phyloP scores from a whole-genome alignment of 2,329 filamentous ascomycete species.

The Lachnum nothofagi region DNA sequence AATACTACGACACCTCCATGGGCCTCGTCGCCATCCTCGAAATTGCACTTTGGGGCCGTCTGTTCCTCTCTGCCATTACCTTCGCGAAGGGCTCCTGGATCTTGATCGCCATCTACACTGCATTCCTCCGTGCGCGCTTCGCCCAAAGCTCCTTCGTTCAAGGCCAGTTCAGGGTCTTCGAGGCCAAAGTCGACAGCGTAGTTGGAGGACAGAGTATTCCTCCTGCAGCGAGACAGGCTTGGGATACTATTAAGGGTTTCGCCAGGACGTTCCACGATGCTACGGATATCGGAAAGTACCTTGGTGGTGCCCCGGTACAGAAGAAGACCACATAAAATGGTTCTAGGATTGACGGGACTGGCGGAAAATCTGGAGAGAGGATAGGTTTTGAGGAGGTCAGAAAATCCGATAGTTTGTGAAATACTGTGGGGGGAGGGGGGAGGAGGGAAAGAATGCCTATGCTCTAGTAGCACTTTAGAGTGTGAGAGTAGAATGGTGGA shows the following conservation, averaged over 20 bases:
- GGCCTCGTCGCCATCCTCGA: slow-evolving; percentile 84
- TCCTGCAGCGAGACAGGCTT: slow-evolving; percentile 70
- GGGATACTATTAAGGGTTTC: slow-evolving; percentile 71
- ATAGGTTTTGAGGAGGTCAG: too few species aligned
- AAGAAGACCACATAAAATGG: slow-evolving; percentile 49
- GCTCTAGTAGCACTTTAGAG: too few species aligned
- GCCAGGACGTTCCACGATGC: slow-evolving; percentile 70
- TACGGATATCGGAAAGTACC: slow-evolving; percentile 74
- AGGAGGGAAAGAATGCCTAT: too few species aligned
- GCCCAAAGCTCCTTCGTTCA: slow-evolving; percentile 92
- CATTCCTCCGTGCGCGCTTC: slow-evolving; percentile 86
- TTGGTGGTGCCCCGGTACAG: slow-evolving; percentile 50
- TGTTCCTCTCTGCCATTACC: slow-evolving; percentile 73
- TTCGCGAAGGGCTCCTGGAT: slow-evolving; percentile 93
- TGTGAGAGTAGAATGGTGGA: background rate
- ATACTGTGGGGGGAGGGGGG: too few species aligned
- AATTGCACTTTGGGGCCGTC: slow-evolving; percentile 78
- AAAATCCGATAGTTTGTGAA: too few species aligned
- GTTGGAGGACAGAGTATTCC: slow-evolving; percentile 83
- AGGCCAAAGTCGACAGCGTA: slow-evolving; percentile 71
- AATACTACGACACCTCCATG: slow-evolving; percentile 97
- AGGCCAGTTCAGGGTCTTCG: slow-evolving; percentile 66
- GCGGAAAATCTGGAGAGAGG: background rate
- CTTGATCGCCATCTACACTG: slow-evolving; percentile 76
- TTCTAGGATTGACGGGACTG: background rate